phyloP scores from a whole-genome alignment of 768 basidiomycete genomes.

The Leucocoprinus leucothites region DNA sequence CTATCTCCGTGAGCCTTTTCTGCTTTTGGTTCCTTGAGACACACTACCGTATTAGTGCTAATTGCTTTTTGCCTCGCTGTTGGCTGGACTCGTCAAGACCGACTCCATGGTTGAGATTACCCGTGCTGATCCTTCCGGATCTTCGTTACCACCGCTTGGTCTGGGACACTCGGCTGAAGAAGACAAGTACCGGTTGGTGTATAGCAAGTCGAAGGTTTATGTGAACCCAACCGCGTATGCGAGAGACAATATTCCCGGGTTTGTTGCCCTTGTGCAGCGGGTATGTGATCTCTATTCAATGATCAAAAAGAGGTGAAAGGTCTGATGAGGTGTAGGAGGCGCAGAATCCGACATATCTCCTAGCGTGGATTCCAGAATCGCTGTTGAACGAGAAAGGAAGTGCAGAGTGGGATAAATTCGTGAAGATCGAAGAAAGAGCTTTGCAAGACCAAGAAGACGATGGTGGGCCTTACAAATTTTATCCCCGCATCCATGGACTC shows the following conservation, averaged over 20 bases:
- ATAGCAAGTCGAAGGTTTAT: conserved; percentile 93
- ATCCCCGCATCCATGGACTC: conserved; percentile 4
- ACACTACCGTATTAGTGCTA: not conserved
- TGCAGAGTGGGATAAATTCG: conserved; percentile 88
- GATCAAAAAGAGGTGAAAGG: too few species aligned
- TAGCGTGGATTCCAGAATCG: conserved; percentile 93
- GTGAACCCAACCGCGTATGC: conserved; percentile 92
- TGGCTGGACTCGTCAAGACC: conserved; percentile 29
- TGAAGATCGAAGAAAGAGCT: conserved; percentile 73
- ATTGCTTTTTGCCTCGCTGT: too few species aligned
- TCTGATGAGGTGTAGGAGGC: conserved; percentile 51
- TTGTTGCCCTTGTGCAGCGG: conserved; percentile 87
- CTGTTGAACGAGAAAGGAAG: conserved; percentile 79
- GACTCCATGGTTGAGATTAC: conserved; percentile 80
- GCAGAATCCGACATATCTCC: conserved; percentile 68
- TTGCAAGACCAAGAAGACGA: conserved; percentile 64
- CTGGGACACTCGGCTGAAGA: conserved; percentile 33
- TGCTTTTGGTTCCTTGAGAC: not conserved
- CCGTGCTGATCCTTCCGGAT: conserved; percentile 31
- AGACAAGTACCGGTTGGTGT: conserved; percentile 73
- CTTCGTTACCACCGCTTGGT: conserved; percentile 12
- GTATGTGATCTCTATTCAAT: conserved; percentile 40
- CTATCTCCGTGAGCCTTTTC: conserved; percentile 24
- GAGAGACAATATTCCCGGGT: conserved; percentile 92
- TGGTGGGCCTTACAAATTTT: conserved; percentile 39